Conservation (phyloP, 345 rosid genomes). For the Limnanthes douglasii region DNA sequence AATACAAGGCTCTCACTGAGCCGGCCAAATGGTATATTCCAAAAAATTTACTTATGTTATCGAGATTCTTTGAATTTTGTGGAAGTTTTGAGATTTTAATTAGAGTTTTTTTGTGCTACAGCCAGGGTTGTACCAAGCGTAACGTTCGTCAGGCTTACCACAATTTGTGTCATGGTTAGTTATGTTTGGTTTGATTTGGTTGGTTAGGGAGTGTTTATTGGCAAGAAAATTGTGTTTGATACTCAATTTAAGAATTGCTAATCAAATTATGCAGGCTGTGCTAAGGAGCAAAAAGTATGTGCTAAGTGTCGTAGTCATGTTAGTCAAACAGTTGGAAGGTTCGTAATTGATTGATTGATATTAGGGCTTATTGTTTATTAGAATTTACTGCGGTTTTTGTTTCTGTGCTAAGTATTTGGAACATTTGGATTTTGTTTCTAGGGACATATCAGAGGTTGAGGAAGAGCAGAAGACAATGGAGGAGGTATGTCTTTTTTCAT, state of each 20-base stretch:
- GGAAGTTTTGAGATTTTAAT: too few species aligned
- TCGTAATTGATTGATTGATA: background rate
- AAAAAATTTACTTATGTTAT: background rate
- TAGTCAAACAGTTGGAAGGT: slow-evolving; percentile 60
- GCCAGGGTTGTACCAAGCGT: slow-evolving; percentile 41
- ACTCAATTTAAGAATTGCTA: slow-evolving; percentile 2
- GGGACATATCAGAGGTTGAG: slow-evolving; percentile 65
- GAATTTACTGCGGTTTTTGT: background rate
- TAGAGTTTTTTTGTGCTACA: background rate
- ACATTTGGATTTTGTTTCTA: slow-evolving; percentile 7
- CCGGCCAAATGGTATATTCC: slow-evolving; percentile 74
- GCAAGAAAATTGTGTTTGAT: background rate
- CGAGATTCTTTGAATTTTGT: too few species aligned
- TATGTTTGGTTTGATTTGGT: slow-evolving; percentile 8
- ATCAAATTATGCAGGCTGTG: slow-evolving; percentile 46
- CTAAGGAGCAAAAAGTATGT: slow-evolving; percentile 81
- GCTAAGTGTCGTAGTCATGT: slow-evolving; percentile 70
- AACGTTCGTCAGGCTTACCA: slow-evolving; percentile 96
- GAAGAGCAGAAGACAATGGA: slow-evolving; percentile 78
- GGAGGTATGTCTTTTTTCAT: slow-evolving; percentile 27
- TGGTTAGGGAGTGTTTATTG: background rate
- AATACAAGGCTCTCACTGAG: slow-evolving; percentile 63
- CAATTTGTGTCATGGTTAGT: slow-evolving; percentile 78
- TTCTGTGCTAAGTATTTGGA: background rate
- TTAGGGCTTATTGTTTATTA: background rate